Evolutionary conservation across 345 rosid species (phyloP).

Genomic region (Dipteronia sinensis): DNA sequence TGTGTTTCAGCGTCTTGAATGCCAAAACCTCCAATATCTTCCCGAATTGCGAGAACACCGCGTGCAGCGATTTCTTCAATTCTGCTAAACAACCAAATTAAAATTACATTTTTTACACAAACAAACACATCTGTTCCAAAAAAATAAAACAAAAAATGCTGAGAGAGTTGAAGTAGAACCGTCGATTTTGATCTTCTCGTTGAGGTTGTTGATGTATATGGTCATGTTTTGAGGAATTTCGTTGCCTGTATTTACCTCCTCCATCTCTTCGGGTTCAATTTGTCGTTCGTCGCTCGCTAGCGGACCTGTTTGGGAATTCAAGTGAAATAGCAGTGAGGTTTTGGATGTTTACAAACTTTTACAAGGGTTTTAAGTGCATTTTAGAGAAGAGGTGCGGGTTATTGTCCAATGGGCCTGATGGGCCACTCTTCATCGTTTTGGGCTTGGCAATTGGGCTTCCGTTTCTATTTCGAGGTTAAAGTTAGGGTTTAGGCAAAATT

Average conservation of each 20-base stretch:
- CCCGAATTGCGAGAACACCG: slow-evolving; percentile 92
- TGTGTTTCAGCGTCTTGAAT: slow-evolving; percentile 94
- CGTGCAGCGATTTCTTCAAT: slow-evolving; percentile 88
- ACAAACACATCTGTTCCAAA: not conserved
- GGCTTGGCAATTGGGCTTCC: not conserved
- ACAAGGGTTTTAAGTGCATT: not conserved
- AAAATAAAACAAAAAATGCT: not conserved
- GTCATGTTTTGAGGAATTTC: slow-evolving; percentile 73
- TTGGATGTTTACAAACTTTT: too few species aligned
- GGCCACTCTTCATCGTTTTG: not conserved
- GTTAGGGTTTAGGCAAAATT: too few species aligned
- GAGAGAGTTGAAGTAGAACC: slow-evolving; percentile 33
- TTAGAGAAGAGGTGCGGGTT: not conserved
- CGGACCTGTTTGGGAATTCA: not conserved
- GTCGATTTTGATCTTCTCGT: slow-evolving; percentile 93
- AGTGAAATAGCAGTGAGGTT: not conserved
- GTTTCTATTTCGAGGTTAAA: not conserved
- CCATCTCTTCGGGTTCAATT: slow-evolving; percentile 33
- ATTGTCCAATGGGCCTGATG: not conserved
- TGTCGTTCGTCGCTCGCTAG: not conserved
- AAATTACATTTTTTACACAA: not conserved
- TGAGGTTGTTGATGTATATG: slow-evolving; percentile 93
- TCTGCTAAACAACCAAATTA: slow-evolving; percentile 40
- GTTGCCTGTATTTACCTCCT: slow-evolving; percentile 47
- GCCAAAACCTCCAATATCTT: slow-evolving; percentile 90